Evolutionary conservation across 2,329 filamentous ascomycete genomes (phyloP), one percentile per base, ranked within the genome.

Genomic region (Aureobasidium sp.): DNA sequence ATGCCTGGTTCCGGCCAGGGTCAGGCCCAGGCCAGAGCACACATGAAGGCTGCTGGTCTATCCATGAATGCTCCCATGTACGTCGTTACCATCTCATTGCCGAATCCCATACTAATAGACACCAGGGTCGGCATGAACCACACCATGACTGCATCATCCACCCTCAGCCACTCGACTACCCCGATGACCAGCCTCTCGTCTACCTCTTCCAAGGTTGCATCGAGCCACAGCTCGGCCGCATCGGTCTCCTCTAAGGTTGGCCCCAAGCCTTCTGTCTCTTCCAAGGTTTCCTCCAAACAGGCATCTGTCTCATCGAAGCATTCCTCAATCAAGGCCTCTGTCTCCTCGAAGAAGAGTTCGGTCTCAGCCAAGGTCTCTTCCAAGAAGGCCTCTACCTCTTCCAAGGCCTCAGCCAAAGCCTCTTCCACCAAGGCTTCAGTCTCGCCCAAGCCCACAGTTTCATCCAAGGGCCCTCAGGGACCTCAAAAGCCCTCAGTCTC

Each of bases 141-240:
- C 36, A 53, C 50, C 50, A 55, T 55, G 51, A 32, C 51, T 44
- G 51, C 29, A 55, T 55, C 51, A n/a, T 53, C 50, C 8, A 53
- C 50, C 34, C 16, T 41, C 21, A 53, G 50, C 51, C n/a, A 25
- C 9, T 34, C 51, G 51, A 37, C 16, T 34, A 37, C 51, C 44
- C 44, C 36, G 21, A 53, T 39, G 36, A 53, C 29, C 14, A 29
- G 21, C 50, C 41, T 34, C 29, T 53, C 50, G 21, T 34, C 36
- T 25, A 29, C 3, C 21, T 53, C 50, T 30, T 41, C 50, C 25
- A 25, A 9, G 4, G 6, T 32, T 32, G 34, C n/a, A n/a, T 37
- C 8, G 21, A 50, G 34, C 36, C 30, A 13, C n/a, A 27, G 49
- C 34, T 53, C 49, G 11, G 50, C 36, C 34, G 25, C 27, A 6